Base-by-base conservation (phyloP, 345 rosid species). In the Acer negundo region DNA sequence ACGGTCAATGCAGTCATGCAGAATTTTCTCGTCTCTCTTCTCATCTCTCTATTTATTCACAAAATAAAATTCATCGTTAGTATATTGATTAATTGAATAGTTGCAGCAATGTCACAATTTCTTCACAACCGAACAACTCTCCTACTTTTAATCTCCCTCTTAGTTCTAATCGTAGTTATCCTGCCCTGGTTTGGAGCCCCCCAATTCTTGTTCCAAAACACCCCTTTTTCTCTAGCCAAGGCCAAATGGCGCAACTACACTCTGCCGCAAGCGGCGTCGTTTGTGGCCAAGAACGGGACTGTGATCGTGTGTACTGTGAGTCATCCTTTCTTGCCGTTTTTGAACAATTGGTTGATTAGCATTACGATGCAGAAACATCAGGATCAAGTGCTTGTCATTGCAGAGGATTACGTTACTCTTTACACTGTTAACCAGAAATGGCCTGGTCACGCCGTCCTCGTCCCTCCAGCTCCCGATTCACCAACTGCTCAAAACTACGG, bases 401-500 rank as follows among this genome's bases (percentile, higher is more conserved):
- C 98, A 12, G 99, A 96, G 83, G 99, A 94, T 86, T 96, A 96
- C 69, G 91, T 90, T 13, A 96, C 99, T 24, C 92, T 96, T 11
- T 83, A 90, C 62, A 87, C 81, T 74, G 91, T 96, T 35, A 96
- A 96, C 68, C 82, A 88, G 75, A 88, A 75, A 62, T 96, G 99
- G 99, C 99, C 98, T 62, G 98, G 98, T 59, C 98, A 94, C 79
- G 97, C 94, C 35, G 98, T 96, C 66, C 93, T 95, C 49, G 82
- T 95, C 15, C 99, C 98, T 12, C 99, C 97, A 1, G 98, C 89
- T 0, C 86, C 86, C 0, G 93, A 92, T 87, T 82, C 91, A 8
- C 94, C 88, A 79, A 79, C 91, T 16, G 98, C 98, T 0, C 90
- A 94, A 49, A 96, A 96, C 79, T 96, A 94, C 78, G 98, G 99